Evolutionary conservation across 192 early-diverging fungal genomes (phyloP), one percentile per base, ranked within the genome.

Genomic region (Cetraspora pellucida): DNA sequence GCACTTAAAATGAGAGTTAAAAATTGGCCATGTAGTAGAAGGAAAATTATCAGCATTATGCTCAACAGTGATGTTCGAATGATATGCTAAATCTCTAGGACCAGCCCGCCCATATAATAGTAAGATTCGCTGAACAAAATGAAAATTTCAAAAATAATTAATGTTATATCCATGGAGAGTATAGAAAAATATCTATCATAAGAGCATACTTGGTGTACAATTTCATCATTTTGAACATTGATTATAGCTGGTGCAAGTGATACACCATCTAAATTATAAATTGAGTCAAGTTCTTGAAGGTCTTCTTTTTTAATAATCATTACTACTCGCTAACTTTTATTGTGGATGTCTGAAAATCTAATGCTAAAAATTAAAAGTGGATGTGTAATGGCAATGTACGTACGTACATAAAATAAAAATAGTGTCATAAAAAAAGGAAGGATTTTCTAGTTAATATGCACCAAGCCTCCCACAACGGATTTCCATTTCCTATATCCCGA

Each of bases 1-100:
- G 10, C 80, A 81, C 79, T 90, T 90, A 66, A 89, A 90, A 78
- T 85, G 83, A 13, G 86, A 86, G 58, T 88, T 81, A 9, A 86
- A 80, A 28, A 83, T 83, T 0, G 87, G 88, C 74, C 87, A 90
- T 3, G 61, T 73, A 9, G 84, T 78, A 19, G 83, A 75, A 19
- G 89, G 89, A 45, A 87, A 90, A 55, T 66, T 80, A 21, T 50
- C n/a, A 11, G 44, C 66, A 66, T 77, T 69, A 49, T 66, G 77
- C n/a, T 63, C 23, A 21, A 82, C 81, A 13, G 45, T 70, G 11
- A 82, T 72, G n/a, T 75, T 81, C 43, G 70, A 71, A 14, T 82
- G 64, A 57, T 73, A 79, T 0, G 43, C 43, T 6, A 14, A 8
- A 30, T 72, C 58, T 14, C 25, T 73, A 13, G 61, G 54, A n/a